Conservation (phyloP, 805 yeast genomes). For the Nakazawaea peltata region DNA sequence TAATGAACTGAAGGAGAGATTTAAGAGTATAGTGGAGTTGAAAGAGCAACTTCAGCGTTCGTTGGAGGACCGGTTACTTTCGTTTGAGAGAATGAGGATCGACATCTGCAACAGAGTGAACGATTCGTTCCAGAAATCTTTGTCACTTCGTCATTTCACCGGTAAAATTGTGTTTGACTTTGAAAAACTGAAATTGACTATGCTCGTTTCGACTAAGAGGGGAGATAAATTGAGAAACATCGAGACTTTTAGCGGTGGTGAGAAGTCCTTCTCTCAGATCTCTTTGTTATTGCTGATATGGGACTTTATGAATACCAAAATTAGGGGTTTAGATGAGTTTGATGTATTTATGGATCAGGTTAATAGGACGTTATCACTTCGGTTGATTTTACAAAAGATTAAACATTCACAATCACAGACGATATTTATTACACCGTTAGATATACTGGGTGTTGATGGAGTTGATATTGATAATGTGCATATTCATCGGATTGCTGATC, state of each 20-base stretch:
- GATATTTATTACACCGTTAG: conserved; percentile 91
- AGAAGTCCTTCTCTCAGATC: conserved; percentile 88
- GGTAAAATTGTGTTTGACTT: conserved; percentile 67
- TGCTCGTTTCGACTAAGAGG: conserved; percentile 55
- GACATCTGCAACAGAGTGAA: conserved; percentile 41
- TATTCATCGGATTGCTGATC: conserved; percentile 51
- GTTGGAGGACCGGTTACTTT: conserved; percentile 32
- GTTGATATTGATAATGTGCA: conserved; percentile 43
- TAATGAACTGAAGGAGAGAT: conserved; percentile 32
- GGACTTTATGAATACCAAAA: conserved; percentile 83
- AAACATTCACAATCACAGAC: conserved; percentile 64
- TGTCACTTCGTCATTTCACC: conserved; percentile 60
- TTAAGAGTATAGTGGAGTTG: conserved; percentile 23
- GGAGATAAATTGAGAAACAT: conserved; percentile 58
- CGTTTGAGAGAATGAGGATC: conserved; percentile 30
- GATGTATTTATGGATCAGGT: conserved; percentile 98
- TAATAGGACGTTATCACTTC: conserved; percentile 73
- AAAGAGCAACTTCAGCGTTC: conserved; percentile 25
- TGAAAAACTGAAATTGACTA: conserved; percentile 37
- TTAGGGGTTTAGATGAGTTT: conserved; percentile 90
- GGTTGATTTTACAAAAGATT: conserved; percentile 63
- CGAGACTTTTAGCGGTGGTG: conserved; percentile 92
- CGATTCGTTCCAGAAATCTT: conserved; percentile 47
- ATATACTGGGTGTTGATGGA: conserved; percentile 65
- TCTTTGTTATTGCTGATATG: conserved; percentile 84